phyloP scores from a whole-genome alignment of 768 basidiomycete genomes.

The Inosperma sp. region DNA sequence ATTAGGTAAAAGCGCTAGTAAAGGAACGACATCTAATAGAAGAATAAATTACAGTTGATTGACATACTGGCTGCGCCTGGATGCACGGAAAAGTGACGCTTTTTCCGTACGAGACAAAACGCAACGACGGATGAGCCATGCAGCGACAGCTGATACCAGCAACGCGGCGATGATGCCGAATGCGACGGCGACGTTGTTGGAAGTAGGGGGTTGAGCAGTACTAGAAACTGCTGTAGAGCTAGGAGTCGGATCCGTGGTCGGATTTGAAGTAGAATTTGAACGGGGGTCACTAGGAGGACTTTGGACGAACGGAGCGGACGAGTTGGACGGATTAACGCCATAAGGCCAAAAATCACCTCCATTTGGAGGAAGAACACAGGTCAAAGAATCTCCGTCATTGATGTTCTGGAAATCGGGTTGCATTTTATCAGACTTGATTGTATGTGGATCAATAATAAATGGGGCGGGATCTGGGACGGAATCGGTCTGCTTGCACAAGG shows the following conservation, averaged over 20 bases:
- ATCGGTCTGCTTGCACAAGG: conserved; percentile 54
- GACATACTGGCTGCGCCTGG: not conserved
- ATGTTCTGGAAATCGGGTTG: conserved; percentile 53
- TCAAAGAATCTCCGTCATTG: conserved; percentile 51
- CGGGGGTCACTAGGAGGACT: not conserved
- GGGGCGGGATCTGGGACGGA: conserved; percentile 50
- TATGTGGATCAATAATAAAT: conserved; percentile 52
- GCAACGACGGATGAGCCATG: conserved; percentile 50
- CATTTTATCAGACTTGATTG: conserved; percentile 36
- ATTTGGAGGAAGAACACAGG: conserved; percentile 62
- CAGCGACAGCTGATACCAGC: conserved; percentile 32
- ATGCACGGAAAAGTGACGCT: not conserved
- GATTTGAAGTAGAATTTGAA: too few relatives aligned
- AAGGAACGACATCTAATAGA: not conserved
- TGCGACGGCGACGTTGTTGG: conserved; percentile 41
- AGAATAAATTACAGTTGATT: not conserved
- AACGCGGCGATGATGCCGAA: conserved; percentile 49
- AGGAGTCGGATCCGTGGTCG: not conserved
- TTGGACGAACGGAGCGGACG: conserved; percentile 18
- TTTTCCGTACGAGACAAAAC: conserved; percentile 30
- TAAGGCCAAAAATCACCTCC: conserved; percentile 74
- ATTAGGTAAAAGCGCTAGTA: not conserved
- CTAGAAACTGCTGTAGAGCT: conserved; percentile 1
- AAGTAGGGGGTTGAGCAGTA: not conserved
- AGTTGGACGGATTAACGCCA: conserved; percentile 44